Base-by-base conservation (phyloP, 1,139 yeast species). In the Torulaspora pretoriensis region DNA sequence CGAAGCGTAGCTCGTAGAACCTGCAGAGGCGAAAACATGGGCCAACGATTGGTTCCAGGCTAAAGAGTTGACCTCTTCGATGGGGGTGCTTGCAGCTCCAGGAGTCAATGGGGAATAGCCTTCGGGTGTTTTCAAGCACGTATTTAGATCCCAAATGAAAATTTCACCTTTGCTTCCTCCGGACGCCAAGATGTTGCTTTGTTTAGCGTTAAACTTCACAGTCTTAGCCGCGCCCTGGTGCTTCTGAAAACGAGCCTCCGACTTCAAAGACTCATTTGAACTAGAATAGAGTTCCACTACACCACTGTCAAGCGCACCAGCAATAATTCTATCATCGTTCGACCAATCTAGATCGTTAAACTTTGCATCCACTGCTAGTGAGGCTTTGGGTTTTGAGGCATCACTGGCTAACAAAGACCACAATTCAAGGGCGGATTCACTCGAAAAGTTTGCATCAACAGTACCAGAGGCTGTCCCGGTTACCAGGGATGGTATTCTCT, bases 381-480 rank as follows among this genome's bases (percentile, higher is more conserved):
- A 57, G n/a, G 76, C 74, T 28, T 78, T 60, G 2, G 92, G 85
- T 36, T 71, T 68, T 49, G 63, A 67, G 36, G 45, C 71, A 54
- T 63, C 68, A 56, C 56, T 64, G 64, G 53, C 73, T 27, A 80
- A 68, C 50, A 88, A 76, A 6, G 85, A 81, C 87, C 95, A 85
- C 50, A 92, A 72, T 58, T 88, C 94, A 49, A 92, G 70, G 24
- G 77, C 69, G 3, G 96, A 82, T 29, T 81, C 75, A 29, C 95
- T 80, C 40, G 90, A 81, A 67, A 90, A 89, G 61, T 84, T 80
- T 40, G 85, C 86, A 61, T 88, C 97, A 56, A 92, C 84, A 12
- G 97, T 95, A 12, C 97, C 97, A 0, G 97, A 92, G 16, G 87
- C 87, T 0, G 97, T 84, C 34, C 96, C 98, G 1, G 96, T 80